Conservation (phyloP, 2,329 filamentous ascomycete species). For the Colletotrichum chrysophilum region DNA sequence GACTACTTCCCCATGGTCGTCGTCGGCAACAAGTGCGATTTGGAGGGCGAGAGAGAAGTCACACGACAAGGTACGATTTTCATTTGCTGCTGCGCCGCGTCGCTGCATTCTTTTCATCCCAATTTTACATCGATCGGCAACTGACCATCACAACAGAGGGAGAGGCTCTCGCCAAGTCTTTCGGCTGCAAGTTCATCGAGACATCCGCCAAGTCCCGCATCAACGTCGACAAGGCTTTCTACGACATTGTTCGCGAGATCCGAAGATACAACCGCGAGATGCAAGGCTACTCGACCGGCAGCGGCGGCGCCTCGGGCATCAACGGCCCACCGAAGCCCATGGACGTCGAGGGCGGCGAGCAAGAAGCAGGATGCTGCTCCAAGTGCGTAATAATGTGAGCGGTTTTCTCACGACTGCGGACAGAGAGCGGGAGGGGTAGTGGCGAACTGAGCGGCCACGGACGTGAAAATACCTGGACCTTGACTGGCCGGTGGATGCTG, state of each 20-base stretch:
- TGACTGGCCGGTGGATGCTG: slow-evolving; percentile 11
- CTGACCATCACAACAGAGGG: slow-evolving; percentile 70
- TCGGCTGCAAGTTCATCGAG: slow-evolving; percentile 98
- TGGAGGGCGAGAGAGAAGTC: slow-evolving; percentile 90
- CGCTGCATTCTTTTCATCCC: background rate
- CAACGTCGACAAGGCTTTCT: slow-evolving; percentile 98
- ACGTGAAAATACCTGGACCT: slow-evolving; percentile 11
- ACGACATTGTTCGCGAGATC: slow-evolving; percentile 97
- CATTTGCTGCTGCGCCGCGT: background rate
- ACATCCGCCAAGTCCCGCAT: slow-evolving; percentile 97
- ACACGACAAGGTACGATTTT: slow-evolving; percentile 80
- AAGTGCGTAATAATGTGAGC: slow-evolving; percentile 88
- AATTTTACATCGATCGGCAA: background rate
- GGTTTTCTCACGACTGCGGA: background rate
- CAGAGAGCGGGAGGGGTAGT: background rate
- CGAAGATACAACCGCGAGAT: slow-evolving; percentile 98
- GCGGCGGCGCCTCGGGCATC: slow-evolving; percentile 66
- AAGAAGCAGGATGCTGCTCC: slow-evolving; percentile 79
- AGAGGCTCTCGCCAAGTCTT: slow-evolving; percentile 81
- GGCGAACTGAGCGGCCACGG: slow-evolving; percentile 3
- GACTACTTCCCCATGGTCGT: slow-evolving; percentile 99
- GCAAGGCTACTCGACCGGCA: slow-evolving; percentile 81
- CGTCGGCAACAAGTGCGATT: slow-evolving; percentile 99
- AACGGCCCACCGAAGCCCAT: slow-evolving; percentile 74
- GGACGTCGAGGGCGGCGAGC: slow-evolving; percentile 75